These are phyloP conservation scores for Hordeum marinum DNA, from an alignment of 176 grass and related monocot species.

Conservation along the genomic window DNA sequence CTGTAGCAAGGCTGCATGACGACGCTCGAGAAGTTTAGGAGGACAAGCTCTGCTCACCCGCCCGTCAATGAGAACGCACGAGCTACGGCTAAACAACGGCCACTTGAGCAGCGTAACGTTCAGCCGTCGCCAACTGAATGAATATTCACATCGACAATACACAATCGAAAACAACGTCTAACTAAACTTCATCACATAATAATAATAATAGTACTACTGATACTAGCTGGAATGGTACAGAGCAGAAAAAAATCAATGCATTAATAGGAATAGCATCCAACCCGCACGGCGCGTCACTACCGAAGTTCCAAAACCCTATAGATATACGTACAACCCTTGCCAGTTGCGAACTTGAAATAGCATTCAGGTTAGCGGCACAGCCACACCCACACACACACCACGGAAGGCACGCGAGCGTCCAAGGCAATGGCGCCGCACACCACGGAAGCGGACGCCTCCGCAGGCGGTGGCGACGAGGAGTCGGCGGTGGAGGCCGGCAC, in stretches of 20 bases:
- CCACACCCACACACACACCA: neutral
- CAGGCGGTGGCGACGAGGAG: slow-evolving; percentile 22
- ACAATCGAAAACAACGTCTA: neutral
- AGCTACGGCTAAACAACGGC: too few species aligned
- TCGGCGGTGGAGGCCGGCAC: slow-evolving; percentile 18
- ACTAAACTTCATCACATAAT: neutral
- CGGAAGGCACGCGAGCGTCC: neutral
- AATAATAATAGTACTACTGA: too few species aligned
- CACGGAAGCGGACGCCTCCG: neutral
- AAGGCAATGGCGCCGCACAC: slow-evolving; percentile 28
- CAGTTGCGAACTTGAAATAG: neutral
- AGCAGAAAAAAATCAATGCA: neutral
- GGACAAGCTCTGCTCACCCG: too few species aligned
- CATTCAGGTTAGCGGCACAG: neutral
- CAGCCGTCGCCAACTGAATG: neutral
- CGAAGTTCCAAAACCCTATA: neutral
- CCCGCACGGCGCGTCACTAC: neutral
- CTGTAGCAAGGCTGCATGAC: neutral
- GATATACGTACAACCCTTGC: neutral
- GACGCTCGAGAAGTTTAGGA: neutral
- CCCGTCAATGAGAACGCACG: too few species aligned
- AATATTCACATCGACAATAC: neutral
- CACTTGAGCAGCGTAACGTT: neutral
- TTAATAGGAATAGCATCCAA: neutral
- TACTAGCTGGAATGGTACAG: neutral